These are phyloP conservation scores for Aspergillus floridensis DNA, from an alignment of 2,329 filamentous ascomycete genomes.

Conservation along the genomic window DNA sequence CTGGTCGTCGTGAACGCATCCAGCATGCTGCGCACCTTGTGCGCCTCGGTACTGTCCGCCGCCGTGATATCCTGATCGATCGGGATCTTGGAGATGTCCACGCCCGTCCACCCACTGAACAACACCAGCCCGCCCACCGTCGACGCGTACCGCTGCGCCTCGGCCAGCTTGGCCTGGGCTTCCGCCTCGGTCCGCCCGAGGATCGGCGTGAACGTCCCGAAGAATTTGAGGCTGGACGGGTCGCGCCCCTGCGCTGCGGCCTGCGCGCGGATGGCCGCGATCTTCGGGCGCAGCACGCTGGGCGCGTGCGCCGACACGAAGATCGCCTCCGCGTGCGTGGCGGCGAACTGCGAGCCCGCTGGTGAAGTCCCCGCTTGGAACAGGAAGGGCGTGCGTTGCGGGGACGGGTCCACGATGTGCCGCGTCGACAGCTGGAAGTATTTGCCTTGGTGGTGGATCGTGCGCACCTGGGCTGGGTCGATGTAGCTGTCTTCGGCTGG, in stretches of 20 bases:
- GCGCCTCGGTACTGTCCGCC: conserved; percentile 54
- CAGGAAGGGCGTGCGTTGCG: conserved; percentile 57
- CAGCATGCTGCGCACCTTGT: conserved; percentile 51
- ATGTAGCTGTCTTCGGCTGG: conserved; percentile 56
- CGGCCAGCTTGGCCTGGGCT: conserved; percentile 52
- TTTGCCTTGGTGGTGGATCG: conserved; percentile 60
- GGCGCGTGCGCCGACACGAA: conserved; percentile 58
- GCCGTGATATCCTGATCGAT: conserved; percentile 57
- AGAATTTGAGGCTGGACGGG: conserved; percentile 57
- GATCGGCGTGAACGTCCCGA: conserved; percentile 52
- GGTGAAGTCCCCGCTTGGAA: conserved; percentile 61
- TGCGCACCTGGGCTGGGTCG: conserved; percentile 58
- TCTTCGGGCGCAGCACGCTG: conserved; percentile 48
- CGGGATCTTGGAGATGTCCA: conserved; percentile 58
- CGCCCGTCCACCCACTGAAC: conserved; percentile 59
- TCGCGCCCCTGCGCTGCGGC: conserved; percentile 55
- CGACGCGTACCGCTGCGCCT: conserved; percentile 53
- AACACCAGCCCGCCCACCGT: conserved; percentile 56
- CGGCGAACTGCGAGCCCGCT: conserved; percentile 57
- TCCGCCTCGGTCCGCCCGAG: conserved; percentile 53
- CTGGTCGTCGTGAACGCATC: conserved; percentile 51
- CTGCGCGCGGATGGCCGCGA: conserved; percentile 53
- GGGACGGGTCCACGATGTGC: conserved; percentile 55
- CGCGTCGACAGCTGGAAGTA: conserved; percentile 49
- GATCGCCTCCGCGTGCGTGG: conserved; percentile 59